Evolutionary conservation across 148 eudicot genomes (phyloP), one percentile per base, ranked within the genome.

Genomic region (Selenicereus undatus): DNA sequence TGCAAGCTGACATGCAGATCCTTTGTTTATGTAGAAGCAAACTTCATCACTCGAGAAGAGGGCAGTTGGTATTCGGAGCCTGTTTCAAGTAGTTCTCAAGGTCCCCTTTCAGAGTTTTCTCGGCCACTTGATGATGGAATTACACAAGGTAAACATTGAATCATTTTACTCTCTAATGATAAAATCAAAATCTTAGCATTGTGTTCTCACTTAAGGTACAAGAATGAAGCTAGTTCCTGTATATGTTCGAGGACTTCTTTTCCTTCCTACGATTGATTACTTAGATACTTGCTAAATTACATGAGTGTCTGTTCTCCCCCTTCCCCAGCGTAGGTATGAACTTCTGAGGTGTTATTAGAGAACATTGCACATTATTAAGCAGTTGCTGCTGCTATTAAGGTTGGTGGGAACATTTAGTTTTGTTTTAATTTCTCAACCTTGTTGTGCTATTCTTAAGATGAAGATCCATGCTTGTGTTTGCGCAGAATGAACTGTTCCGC

Each of bases 11-110:
- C 73, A 51, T 66, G 30, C 29, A 0, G 14, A 51, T 45, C 48
- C 62, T 2, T 71, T 86, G 60, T 79, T 50, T 75, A 51, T 87
- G 91, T 97, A 96, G 99, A 96, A 80, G 98, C 99, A 76, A 90
- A 84, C 45, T 96, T 96, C 88, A 92, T 96, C 84, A 92, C 95
- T 76, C 91, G 99, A 14, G 83, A 91, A 78, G 87, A 87, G 27
- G 83, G 90, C 64, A 84, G 90, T 73, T 93, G 98, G 99, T 96
- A 93, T 80, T 24, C 85, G 27, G 98, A 96, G 82, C 93, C 97
- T 54, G 70, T 81, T 69, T 86, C 93, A 50, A 82, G 85, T 22
- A 82, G 77, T 70, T 76, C 86, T 78, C 22, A 64, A 5, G 30
- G 65, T 70, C 74, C 86, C 26, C 29, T 80, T 79, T 76, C 74